A percentile compares a stretch with the other conserved stretches of the same genome.
Conservation (phyloP, 2,329 filamentous ascomycete species). For the Claviceps pazoutovae region DNA sequence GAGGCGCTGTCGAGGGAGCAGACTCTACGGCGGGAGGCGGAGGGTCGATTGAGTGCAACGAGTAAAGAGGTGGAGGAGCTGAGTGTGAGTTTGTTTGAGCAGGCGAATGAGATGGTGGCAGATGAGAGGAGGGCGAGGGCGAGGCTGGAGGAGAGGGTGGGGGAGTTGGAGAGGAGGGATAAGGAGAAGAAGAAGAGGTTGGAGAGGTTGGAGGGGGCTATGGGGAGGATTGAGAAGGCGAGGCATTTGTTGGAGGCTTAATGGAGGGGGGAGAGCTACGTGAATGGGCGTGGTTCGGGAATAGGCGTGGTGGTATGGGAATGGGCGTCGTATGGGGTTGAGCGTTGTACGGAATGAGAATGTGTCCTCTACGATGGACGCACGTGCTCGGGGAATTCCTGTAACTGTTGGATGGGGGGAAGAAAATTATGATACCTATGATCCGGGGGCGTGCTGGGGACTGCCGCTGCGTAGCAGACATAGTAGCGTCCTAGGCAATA, state of each 20-base stretch:
- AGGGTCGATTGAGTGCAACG: slow-evolving; percentile 51
- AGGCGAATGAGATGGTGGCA: slow-evolving; percentile 81
- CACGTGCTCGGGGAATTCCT: no score
- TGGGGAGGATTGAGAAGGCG: slow-evolving; percentile 58
- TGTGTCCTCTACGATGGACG: no score
- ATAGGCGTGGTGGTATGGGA: no score
- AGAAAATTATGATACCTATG: no score
- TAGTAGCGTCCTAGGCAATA: no score
- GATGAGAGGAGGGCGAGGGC: slow-evolving; percentile 57
- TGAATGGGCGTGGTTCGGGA: no score
- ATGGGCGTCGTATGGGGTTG: no score
- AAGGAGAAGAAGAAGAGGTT: slow-evolving; percentile 53
- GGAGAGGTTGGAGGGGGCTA: slow-evolving; percentile 56
- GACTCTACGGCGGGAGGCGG: slow-evolving; percentile 51
- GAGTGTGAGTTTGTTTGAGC: slow-evolving; percentile 60
- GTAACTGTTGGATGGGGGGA: no score
- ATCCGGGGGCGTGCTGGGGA: no score
- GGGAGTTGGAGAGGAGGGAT: slow-evolving; percentile 55
- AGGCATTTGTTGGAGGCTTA: slow-evolving; percentile 39
- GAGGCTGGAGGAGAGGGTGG: slow-evolving; percentile 56
- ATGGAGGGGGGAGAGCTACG: not conserved
- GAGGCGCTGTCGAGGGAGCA: slow-evolving; percentile 54
- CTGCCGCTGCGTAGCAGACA: no score
- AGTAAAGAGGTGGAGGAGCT: slow-evolving; percentile 67
- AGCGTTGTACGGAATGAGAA: no score